Evolutionary conservation across 805 yeast species (phyloP).

Genomic region (Nakazawaea holstii): DNA sequence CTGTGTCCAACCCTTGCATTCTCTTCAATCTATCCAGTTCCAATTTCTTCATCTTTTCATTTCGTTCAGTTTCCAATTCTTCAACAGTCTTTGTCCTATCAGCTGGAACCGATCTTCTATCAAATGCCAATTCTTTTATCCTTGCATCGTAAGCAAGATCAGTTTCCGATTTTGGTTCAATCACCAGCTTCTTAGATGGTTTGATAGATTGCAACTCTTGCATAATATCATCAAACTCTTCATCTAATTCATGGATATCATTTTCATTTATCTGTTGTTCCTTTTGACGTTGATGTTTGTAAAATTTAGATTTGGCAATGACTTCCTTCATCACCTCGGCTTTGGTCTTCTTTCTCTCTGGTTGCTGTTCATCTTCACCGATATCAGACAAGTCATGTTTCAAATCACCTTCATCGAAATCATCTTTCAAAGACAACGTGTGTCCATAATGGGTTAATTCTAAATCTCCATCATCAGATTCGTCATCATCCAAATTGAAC

Average conservation of each 20-base stretch:
- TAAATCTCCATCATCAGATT: conserved; percentile 28
- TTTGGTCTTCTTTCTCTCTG: conserved; percentile 65
- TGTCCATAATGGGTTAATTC: conserved; percentile 78
- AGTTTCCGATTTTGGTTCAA: conserved; percentile 35
- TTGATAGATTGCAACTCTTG: conserved; percentile 19
- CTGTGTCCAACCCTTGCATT: conserved; percentile 63
- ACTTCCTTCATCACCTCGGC: conserved; percentile 84
- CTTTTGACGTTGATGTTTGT: conserved; percentile 71
- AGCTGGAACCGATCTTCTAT: conserved; percentile 74
- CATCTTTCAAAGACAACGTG: conserved; percentile 52
- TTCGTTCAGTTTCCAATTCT: conserved; percentile 56
- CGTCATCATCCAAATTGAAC: conserved; percentile 73
- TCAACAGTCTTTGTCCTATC: conserved; percentile 78
- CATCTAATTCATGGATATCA: conserved; percentile 63
- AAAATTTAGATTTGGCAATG: conserved; percentile 74
- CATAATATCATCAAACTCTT: conserved; percentile 68
- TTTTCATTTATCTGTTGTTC: conserved; percentile 55
- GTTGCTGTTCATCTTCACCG: conserved; percentile 27
- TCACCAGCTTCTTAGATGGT: conserved; percentile 17
- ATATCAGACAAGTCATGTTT: neutral
- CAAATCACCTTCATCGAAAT: conserved; percentile 30
- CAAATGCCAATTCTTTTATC: conserved; percentile 62
- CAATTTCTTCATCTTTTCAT: conserved; percentile 52
- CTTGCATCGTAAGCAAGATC: conserved; percentile 55
- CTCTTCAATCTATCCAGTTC: conserved; percentile 67